Evolutionary conservation across 78 protist species (phyloP).

Genomic region (Dictyostelium brefeldianum): DNA sequence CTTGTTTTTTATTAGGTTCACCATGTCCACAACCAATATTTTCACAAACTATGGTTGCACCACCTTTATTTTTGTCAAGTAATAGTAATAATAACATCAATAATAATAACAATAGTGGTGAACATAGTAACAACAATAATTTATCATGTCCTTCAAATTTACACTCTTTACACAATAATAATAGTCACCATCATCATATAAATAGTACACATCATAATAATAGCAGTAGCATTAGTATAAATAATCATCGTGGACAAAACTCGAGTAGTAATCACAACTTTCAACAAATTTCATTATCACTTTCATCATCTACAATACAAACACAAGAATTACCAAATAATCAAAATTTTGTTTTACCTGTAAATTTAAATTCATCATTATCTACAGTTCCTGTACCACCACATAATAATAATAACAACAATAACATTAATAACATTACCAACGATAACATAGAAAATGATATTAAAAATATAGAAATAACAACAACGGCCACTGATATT

Average conservation of each 20-base stretch:
- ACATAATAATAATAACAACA: not conserved
- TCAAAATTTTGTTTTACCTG: not conserved
- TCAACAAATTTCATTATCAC: not conserved
- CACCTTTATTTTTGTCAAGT: constrained; percentile 59
- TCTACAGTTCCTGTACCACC: constrained; percentile 54
- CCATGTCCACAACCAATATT: constrained; percentile 53
- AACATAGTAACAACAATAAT: not conserved
- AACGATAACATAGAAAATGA: not conserved
- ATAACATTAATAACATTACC: not conserved
- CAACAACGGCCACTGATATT: not conserved
- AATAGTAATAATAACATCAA: too few species aligned
- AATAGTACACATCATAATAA: not conserved
- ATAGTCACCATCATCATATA: too few species aligned
- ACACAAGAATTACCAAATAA: constrained; percentile 42
- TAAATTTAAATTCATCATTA: constrained; percentile 18
- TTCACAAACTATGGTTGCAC: constrained; percentile 41
- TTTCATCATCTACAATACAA: constrained; percentile 23
- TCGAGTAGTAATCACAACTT: not conserved
- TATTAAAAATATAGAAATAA: not conserved
- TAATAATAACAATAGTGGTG: not conserved
- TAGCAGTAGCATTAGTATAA: not conserved
- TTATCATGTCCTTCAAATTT: too few species aligned
- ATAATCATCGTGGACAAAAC: not conserved
- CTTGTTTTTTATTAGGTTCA: constrained; percentile 69
- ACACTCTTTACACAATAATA: too few species aligned